These are phyloP conservation scores for Pleurostoma richardsiae DNA, from an alignment of 2,329 filamentous ascomycete species.

Conservation along the genomic window DNA sequence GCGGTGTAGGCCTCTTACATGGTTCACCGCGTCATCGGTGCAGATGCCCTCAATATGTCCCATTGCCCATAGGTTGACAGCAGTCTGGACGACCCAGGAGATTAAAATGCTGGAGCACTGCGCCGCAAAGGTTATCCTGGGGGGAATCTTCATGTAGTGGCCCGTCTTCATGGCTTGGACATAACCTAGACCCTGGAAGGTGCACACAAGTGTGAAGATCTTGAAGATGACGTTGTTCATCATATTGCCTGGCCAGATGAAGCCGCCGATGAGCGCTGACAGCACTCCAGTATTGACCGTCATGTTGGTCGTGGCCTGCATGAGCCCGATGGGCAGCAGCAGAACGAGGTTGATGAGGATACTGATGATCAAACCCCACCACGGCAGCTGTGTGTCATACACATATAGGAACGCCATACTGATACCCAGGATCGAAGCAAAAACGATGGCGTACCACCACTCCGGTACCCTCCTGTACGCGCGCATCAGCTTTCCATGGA, in stretches of 20 bases:
- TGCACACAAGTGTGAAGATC: conserved; percentile 13
- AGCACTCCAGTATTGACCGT: conserved; percentile 8
- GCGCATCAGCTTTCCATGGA: conserved; percentile 42
- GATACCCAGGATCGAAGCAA: conserved; percentile 7
- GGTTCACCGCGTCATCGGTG: conserved; percentile 33
- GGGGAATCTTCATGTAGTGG: conserved; percentile 7
- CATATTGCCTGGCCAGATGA: conserved; percentile 22
- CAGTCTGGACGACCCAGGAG: conserved; percentile 44
- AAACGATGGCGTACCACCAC: conserved; percentile 37
- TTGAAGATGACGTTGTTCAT: conserved; percentile 20
- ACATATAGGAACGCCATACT: conserved; percentile 7
- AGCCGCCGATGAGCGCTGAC: conserved; percentile 17
- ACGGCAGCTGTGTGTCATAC: conserved; percentile 7
- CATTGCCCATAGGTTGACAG: conserved; percentile 42
- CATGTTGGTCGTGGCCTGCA: conserved; percentile 12
- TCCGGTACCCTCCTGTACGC: conserved; percentile 40
- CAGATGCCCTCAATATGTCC: conserved; percentile 41
- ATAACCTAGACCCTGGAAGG: conserved; percentile 16
- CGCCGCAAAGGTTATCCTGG: conserved; percentile 49
- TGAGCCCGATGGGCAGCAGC: conserved; percentile 12
- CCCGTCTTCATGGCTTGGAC: conserved; percentile 12
- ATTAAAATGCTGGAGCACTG: conserved; percentile 54
- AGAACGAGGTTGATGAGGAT: conserved; percentile 9
- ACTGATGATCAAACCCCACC: conserved; percentile 12
- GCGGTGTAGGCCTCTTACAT: not conserved